Evolutionary conservation across 495 filamentous ascomycete species (phyloP), one percentile per base, ranked within the genome.

Genomic region (Talaromyces adpressus): DNA sequence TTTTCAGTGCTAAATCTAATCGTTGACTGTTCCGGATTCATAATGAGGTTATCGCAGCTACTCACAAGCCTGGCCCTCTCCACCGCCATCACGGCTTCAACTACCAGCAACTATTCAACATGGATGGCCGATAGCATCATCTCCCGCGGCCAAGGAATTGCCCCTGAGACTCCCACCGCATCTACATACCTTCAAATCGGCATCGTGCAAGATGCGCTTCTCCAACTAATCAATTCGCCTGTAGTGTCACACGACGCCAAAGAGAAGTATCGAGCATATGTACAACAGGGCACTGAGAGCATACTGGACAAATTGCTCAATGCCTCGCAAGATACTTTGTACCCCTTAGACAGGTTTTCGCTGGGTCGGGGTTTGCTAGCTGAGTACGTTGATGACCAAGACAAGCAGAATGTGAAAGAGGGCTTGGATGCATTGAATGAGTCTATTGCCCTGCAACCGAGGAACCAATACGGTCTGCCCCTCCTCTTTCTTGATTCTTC

Each of bases 61-160:
- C n/a, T 20, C 45, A 49, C 11, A 3, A 41, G 14, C 12, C 57
- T 59, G 11, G 20, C 32, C 18, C 27, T 59, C n/a, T 59, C 57
- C 27, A 32, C 27, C 57, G n/a, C 57, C 27, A 36, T 36, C 30
- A 41, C 57, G n/a, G 57, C 29, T 0, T 39, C 34, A n/a, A 18
- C 27, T 9, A 36, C 18, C 32, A 59, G 41, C 32, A 59, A 59
- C 8, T 81, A 81, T 64, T 77, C 78, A 32, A 68, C 71, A 29
- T 72, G 75, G 70, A 79, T 81, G 78, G 75, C 79, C 39, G 76
- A 83, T 65, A 81, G 77, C 57, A 72, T 81, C 64, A 83, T 84
- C 59, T 65, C 70, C 7, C 74, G 75, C 32, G 75, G 75, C 32
- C 77, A 83, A 23, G 66, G 74, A 20, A 57, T 78, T 61, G 68